phyloP scores from a whole-genome alignment of 1,284 basidiomycete genomes.

The Pascua guehoae region DNA sequence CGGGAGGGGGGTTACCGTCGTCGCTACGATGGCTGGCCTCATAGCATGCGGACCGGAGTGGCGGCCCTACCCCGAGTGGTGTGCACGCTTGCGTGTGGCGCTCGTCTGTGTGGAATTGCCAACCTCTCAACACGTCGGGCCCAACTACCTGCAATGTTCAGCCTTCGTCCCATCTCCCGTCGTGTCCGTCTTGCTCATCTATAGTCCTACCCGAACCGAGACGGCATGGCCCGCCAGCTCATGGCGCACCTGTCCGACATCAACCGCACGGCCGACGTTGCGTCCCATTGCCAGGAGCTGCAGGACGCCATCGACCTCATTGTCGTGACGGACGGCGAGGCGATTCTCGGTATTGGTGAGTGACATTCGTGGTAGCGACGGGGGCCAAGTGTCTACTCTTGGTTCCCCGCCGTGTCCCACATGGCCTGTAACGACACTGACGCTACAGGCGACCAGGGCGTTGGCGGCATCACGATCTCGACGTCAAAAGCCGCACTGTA shows the following conservation, averaged over 20 bases:
- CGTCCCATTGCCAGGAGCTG: constrained; percentile 61
- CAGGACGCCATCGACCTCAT: constrained; percentile 62
- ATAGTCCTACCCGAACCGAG: constrained; percentile 58
- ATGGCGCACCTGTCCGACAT: constrained; percentile 46
- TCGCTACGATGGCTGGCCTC: too few species aligned
- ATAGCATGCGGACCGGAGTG: too few species aligned
- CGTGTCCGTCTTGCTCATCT: constrained; percentile 8
- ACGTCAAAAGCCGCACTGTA: constrained; percentile 84
- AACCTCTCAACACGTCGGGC: too few species aligned
- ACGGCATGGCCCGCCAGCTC: constrained; percentile 60
- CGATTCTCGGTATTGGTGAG: constrained; percentile 66
- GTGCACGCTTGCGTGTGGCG: too few species aligned
- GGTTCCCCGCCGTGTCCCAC: too few species aligned
- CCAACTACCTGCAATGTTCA: neutral
- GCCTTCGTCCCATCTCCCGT: neutral
- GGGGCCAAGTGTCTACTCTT: too few species aligned
- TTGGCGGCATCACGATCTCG: constrained; percentile 60
- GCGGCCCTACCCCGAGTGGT: too few species aligned
- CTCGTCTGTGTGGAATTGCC: too few species aligned
- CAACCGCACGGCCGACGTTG: constrained; percentile 60
- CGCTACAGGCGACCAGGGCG: constrained; percentile 42
- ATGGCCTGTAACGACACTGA: neutral
- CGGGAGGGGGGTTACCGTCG: too few species aligned
- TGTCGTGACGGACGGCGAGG: constrained; percentile 77
- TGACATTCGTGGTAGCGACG: constrained; percentile 9